These are phyloP conservation scores for Phytophthora fragariae DNA, from an alignment of 352 stramenopile species.

Conservation along the genomic window DNA sequence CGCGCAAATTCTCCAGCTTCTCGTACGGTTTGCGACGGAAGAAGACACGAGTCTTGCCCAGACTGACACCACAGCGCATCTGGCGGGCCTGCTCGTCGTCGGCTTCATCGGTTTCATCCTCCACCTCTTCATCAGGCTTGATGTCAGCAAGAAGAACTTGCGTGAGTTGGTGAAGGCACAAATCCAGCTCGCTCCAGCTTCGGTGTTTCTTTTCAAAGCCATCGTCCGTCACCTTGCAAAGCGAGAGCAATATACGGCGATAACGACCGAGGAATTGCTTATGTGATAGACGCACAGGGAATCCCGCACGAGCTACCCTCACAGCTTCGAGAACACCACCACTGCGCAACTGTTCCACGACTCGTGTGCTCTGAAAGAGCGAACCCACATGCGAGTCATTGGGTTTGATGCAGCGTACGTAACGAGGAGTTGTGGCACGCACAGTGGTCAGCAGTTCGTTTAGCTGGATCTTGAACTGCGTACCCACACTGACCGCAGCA, in stretches of 20 bases:
- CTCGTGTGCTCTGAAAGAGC: slow-evolving; percentile 77
- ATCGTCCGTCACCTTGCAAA: slow-evolving; percentile 34
- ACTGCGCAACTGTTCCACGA: slow-evolving; percentile 88
- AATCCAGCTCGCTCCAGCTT: slow-evolving; percentile 34
- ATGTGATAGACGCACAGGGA: slow-evolving; percentile 85
- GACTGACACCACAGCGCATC: slow-evolving; percentile 56
- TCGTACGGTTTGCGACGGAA: slow-evolving; percentile 95
- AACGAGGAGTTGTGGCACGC: slow-evolving; percentile 95
- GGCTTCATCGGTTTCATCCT: slow-evolving; percentile 18
- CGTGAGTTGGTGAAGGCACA: slow-evolving; percentile 44
- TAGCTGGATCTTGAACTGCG: slow-evolving; percentile 96
- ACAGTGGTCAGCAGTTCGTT: slow-evolving; percentile 95
- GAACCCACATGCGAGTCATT: slow-evolving; percentile 91
- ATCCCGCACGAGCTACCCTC: slow-evolving; percentile 84
- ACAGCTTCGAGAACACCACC: slow-evolving; percentile 90
- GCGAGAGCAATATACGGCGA: slow-evolving; percentile 55
- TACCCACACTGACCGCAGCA: slow-evolving; percentile 76
- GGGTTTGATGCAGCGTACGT: slow-evolving; percentile 99
- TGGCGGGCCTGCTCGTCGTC: slow-evolving; percentile 38
- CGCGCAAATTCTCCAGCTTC: slow-evolving; percentile 83
- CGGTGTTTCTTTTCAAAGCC: slow-evolving; percentile 27
- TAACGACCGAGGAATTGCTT: slow-evolving; percentile 82
- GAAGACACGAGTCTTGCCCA: slow-evolving; percentile 95
- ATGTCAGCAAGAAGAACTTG: slow-evolving; percentile 34
- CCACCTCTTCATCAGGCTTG: slow-evolving; percentile 12